phyloP scores from a whole-genome alignment of 495 filamentous ascomycete genomes.

The Penicillium salamii region DNA sequence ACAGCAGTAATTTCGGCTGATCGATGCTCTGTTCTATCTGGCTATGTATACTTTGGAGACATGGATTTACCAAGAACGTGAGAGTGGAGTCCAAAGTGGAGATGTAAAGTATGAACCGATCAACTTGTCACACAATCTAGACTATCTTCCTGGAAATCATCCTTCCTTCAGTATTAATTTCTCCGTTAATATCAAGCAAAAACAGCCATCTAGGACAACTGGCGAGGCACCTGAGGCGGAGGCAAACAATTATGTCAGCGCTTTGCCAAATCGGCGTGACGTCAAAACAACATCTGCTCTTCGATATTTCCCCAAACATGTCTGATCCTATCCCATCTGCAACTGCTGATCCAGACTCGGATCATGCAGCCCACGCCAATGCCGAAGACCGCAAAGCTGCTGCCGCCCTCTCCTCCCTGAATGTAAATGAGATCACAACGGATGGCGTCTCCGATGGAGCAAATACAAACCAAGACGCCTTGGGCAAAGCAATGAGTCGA shows the following conservation, averaged over 20 bases:
- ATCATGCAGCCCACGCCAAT: slow-evolving; percentile 56
- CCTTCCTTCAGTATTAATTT: no score
- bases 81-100: no score
- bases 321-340: slow-evolving; percentile 67
- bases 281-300: neutral
- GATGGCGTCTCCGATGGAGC: slow-evolving; percentile 48
- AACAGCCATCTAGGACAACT: no score
- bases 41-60: no score
- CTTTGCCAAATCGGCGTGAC: neutral
- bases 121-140: no score
- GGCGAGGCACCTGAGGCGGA: no score
- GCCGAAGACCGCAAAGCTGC: slow-evolving; percentile 91
- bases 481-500: slow-evolving; percentile 78
- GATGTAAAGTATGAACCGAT: no score
- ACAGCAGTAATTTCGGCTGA: no score
- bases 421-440: slow-evolving; percentile 54
- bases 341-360: slow-evolving; percentile 61
- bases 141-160: no score
- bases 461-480: slow-evolving; percentile 69
- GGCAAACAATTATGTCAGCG: slow-evolving; percentile 3
- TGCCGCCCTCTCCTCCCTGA: slow-evolving; percentile 76
- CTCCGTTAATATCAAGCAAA: no score
- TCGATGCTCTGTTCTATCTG: no score
- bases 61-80: no score
- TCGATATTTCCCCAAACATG: slow-evolving; percentile 27